These are phyloP conservation scores for Miscanthus lutarioriparius DNA, from an alignment of 176 grass and related monocot genomes.

Conservation along the genomic window DNA sequence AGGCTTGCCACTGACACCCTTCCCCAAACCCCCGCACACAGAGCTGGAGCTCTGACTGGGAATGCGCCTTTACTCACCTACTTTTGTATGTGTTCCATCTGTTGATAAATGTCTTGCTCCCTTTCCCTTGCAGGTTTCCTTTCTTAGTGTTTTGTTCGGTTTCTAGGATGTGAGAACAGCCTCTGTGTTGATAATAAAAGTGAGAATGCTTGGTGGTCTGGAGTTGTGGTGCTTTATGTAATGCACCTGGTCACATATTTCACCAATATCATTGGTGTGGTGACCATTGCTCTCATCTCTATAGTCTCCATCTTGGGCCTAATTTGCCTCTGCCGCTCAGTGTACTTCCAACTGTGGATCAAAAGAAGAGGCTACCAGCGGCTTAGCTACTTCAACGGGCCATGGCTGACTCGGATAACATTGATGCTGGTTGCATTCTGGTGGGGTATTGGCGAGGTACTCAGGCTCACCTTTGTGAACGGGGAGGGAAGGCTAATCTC, in stretches of 20 bases:
- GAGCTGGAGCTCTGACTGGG: no score
- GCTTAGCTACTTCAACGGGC: conserved; percentile 85
- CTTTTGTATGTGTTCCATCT: not conserved
- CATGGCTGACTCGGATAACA: conserved; percentile 68
- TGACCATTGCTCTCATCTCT: conserved; percentile 78
- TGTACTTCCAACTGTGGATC: conserved; percentile 83
- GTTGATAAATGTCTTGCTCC: not conserved
- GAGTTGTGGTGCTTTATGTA: conserved; percentile 14
- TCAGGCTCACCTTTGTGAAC: conserved; percentile 68
- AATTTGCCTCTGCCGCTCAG: conserved; percentile 59
- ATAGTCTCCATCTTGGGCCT: conserved; percentile 64
- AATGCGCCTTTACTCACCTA: no score
- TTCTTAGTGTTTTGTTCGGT: not conserved
- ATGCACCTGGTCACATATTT: conserved; percentile 69
- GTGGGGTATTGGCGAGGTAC: conserved; percentile 79
- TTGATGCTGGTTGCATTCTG: conserved; percentile 70
- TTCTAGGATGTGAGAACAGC: conserved; percentile 10
- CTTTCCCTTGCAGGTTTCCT: conserved; percentile 33
- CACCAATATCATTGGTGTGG: conserved; percentile 80
- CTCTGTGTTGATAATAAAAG: conserved; percentile 33
- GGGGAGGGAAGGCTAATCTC: conserved; percentile 50
- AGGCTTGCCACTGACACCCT: no score
- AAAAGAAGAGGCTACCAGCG: conserved; percentile 52
- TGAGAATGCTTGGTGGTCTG: conserved; percentile 44
- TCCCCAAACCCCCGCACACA: no score